phyloP scores from a whole-genome alignment of 2,329 filamentous ascomycete species.

The Claviceps sp. region DNA sequence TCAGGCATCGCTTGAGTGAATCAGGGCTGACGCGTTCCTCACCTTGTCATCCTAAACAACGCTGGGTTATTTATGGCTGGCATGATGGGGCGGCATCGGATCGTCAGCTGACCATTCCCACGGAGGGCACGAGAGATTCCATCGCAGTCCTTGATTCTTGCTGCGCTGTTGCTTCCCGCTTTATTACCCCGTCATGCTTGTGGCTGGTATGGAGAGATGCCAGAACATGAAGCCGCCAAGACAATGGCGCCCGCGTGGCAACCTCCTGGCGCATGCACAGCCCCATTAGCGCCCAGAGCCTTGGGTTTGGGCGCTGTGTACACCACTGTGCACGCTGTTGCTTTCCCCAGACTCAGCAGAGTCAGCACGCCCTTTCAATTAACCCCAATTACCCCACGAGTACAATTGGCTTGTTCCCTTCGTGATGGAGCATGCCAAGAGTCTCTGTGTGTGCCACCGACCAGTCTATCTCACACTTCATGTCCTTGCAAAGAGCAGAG shows the following conservation, averaged over 20 bases:
- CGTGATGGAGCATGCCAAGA: not conserved
- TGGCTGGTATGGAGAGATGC: too few relatives aligned
- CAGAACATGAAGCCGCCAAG: not conserved
- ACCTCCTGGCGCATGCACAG: not conserved
- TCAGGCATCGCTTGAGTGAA: too few relatives aligned
- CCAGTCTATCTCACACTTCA: not conserved
- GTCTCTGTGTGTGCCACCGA: not conserved
- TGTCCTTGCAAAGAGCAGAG: not conserved
- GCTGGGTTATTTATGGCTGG: too few relatives aligned
- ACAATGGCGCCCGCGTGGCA: not conserved
- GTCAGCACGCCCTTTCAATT: too few relatives aligned
- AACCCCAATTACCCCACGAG: too few relatives aligned
- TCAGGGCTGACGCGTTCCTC: too few relatives aligned
- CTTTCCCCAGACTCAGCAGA: too few relatives aligned
- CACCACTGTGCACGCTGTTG: too few relatives aligned
- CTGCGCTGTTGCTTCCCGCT: not conserved
- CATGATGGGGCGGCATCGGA: not conserved
- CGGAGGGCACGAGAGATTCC: too few relatives aligned
- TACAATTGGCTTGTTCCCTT: too few relatives aligned
- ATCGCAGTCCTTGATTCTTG: not conserved
- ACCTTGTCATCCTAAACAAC: too few relatives aligned
- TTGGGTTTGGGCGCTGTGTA: not conserved
- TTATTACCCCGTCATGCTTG: not conserved
- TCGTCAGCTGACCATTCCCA: not conserved
- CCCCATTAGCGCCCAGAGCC: not conserved